Evolutionary conservation across 768 basidiomycete genomes (phyloP).

Genomic region (Suillus clintonianus): DNA sequence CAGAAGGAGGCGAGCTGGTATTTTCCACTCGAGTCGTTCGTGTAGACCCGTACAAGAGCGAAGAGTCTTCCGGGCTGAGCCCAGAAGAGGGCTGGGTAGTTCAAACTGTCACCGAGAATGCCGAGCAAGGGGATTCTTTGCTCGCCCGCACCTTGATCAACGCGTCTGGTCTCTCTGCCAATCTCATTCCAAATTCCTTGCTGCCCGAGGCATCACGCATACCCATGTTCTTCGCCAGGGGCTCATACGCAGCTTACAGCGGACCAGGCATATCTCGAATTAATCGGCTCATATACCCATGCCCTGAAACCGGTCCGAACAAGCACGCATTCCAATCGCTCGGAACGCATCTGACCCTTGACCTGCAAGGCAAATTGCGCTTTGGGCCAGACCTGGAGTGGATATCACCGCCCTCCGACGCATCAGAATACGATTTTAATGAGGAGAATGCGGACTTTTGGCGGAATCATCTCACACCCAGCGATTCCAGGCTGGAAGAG

Average conservation of each 20-base stretch:
- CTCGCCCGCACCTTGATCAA: constrained; percentile 80
- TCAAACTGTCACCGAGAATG: constrained; percentile 65
- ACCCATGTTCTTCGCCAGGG: constrained; percentile 79
- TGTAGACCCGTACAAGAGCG: constrained; percentile 61
- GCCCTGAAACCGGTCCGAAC: constrained; percentile 64
- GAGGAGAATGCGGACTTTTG: constrained; percentile 73
- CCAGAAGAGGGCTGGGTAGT: constrained; percentile 84
- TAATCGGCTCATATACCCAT: constrained; percentile 87
- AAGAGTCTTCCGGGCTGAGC: constrained; percentile 26
- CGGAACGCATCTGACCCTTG: constrained; percentile 90
- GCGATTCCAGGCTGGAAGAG: constrained; percentile 56
- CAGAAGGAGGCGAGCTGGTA: constrained; percentile 68
- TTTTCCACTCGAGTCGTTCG: constrained; percentile 84
- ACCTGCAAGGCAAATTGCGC: constrained; percentile 78
- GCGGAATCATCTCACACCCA: constrained; percentile 63
- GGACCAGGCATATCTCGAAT: constrained; percentile 74
- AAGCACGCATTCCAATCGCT: constrained; percentile 77
- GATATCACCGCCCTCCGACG: constrained; percentile 55
- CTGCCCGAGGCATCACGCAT: constrained; percentile 57
- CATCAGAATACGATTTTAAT: constrained; percentile 27
- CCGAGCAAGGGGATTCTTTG: constrained; percentile 58
- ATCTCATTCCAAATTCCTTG: constrained; percentile 70
- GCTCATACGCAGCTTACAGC: constrained; percentile 86
- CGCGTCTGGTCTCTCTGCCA: constrained; percentile 74
- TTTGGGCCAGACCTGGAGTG: constrained; percentile 96